These are phyloP conservation scores for Galeopsis tetrahit DNA, from an alignment of 257 asterid genomes.

Conservation along the genomic window DNA sequence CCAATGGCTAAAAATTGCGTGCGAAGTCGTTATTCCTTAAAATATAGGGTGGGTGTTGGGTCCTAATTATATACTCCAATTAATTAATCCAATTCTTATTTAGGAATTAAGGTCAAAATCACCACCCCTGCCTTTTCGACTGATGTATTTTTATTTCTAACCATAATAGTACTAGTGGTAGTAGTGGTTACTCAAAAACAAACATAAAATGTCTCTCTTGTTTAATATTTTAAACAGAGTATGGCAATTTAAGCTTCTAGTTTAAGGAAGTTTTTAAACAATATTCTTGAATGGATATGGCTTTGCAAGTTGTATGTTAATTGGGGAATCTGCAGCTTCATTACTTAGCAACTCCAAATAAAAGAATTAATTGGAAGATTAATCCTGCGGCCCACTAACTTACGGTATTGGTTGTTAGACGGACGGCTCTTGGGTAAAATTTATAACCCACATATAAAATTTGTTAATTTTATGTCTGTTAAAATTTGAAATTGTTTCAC, in stretches of 20 bases:
- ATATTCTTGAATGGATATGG: not conserved
- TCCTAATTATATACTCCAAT: not conserved
- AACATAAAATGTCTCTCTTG: constrained; percentile 23
- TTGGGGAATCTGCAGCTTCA: not conserved
- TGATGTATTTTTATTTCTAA: not conserved
- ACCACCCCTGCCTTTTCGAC: constrained; percentile 18
- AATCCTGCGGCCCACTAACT: not conserved
- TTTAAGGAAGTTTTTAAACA: not conserved
- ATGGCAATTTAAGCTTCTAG: not conserved
- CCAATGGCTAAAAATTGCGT: constrained; percentile 43
- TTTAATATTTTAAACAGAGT: not conserved
- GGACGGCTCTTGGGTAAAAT: too few species aligned
- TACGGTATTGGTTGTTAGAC: not conserved
- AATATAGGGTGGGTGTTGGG: constrained; percentile 7
- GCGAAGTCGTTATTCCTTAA: constrained; percentile 27
- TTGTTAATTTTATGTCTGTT: too few species aligned
- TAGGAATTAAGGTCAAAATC: constrained; percentile 34
- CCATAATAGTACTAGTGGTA: constrained; percentile 5
- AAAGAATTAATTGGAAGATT: not conserved
- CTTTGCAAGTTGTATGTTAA: constrained; percentile 7
- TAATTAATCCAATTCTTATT: not conserved
- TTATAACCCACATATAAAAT: too few species aligned
- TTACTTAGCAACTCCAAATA: too few species aligned
- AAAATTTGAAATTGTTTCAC: too few species aligned
- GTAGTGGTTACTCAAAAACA: constrained; percentile 25